phyloP scores from a whole-genome alignment of 371 early-diverging fungal genomes.

The Zopfochytrium polystomum region DNA sequence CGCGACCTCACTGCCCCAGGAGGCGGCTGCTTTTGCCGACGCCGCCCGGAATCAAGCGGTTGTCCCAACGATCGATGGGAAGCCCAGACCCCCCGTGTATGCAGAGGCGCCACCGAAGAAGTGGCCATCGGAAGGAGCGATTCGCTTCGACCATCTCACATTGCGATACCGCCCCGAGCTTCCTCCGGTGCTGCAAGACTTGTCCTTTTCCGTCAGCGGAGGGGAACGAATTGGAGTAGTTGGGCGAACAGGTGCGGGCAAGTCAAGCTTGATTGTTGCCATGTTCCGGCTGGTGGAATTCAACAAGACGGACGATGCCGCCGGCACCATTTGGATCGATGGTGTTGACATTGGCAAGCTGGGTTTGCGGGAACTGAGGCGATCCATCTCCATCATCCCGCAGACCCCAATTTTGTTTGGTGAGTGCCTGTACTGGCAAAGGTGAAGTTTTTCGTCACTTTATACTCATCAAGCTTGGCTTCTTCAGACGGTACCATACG shows the following conservation, averaged over 20 bases:
- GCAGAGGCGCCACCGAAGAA: constrained; percentile 51
- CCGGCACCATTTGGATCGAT: too few relatives aligned
- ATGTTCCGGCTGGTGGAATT: constrained; percentile 28
- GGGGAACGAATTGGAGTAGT: constrained; percentile 33
- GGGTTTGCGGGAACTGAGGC: constrained; percentile 45
- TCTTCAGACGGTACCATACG: constrained; percentile 38
- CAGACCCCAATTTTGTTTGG: constrained; percentile 68
- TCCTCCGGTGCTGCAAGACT: constrained; percentile 47
- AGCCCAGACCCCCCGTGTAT: too few relatives aligned
- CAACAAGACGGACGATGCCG: constrained; percentile 13
- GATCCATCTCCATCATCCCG: constrained; percentile 59
- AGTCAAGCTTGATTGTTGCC: constrained; percentile 19
- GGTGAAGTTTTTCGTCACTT: not conserved
- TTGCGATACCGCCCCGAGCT: too few relatives aligned
- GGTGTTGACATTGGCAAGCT: constrained; percentile 30
- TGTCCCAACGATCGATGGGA: constrained; percentile 47
- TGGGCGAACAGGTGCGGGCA: constrained; percentile 37
- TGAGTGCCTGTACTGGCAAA: not conserved
- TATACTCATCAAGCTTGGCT: not conserved
- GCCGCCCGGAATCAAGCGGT: constrained; percentile 32
- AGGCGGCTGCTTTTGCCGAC: constrained; percentile 21
- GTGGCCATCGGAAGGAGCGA: constrained; percentile 33
- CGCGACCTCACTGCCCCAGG: constrained; percentile 19
- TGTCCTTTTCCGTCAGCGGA: constrained; percentile 17
- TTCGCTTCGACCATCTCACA: too few relatives aligned